Conservation (phyloP, 352 stramenopile species). For the Globisporangium barbulae region DNA sequence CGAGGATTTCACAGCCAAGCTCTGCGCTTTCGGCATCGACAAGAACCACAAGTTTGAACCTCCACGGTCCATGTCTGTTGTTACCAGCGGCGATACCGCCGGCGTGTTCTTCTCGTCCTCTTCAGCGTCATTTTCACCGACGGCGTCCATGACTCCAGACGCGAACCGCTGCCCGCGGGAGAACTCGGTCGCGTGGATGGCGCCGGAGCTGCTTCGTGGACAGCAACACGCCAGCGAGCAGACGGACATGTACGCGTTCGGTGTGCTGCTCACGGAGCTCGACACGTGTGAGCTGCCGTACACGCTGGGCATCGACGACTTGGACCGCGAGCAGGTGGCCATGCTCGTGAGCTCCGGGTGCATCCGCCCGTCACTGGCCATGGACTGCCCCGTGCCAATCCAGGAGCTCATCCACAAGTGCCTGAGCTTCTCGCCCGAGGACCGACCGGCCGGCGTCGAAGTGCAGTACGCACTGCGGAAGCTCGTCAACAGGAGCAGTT, state of each 20-base stretch:
- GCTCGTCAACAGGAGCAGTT: slow-evolving; percentile 19
- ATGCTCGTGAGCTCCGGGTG: slow-evolving; percentile 44
- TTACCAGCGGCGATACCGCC: too few relatives aligned
- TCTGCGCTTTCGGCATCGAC: slow-evolving; percentile 41
- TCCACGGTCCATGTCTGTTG: neutral
- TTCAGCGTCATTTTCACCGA: slow-evolving; percentile 13
- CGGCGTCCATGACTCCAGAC: slow-evolving; percentile 14
- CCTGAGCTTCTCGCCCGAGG: slow-evolving; percentile 39
- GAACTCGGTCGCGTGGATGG: slow-evolving; percentile 42
- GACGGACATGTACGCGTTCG: slow-evolving; percentile 44
- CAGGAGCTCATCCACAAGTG: slow-evolving; percentile 43
- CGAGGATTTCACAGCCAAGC: slow-evolving; percentile 42
- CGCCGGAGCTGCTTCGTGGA: slow-evolving; percentile 44
- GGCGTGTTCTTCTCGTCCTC: slow-evolving; percentile 19
- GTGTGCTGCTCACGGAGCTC: slow-evolving; percentile 53
- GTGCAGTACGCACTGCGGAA: slow-evolving; percentile 41
- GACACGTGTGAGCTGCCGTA: slow-evolving; percentile 57
- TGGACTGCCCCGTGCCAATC: slow-evolving; percentile 42
- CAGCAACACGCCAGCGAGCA: slow-evolving; percentile 25
- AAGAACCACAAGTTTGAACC: neutral
- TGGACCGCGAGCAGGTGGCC: slow-evolving; percentile 37
- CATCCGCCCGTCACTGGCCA: slow-evolving; percentile 39
- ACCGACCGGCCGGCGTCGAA: slow-evolving; percentile 33
- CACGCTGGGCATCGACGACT: slow-evolving; percentile 32
- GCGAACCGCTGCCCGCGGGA: neutral